phyloP scores from a whole-genome alignment of 2,329 filamentous ascomycete genomes.

The Pseudopithomyces maydicus region DNA sequence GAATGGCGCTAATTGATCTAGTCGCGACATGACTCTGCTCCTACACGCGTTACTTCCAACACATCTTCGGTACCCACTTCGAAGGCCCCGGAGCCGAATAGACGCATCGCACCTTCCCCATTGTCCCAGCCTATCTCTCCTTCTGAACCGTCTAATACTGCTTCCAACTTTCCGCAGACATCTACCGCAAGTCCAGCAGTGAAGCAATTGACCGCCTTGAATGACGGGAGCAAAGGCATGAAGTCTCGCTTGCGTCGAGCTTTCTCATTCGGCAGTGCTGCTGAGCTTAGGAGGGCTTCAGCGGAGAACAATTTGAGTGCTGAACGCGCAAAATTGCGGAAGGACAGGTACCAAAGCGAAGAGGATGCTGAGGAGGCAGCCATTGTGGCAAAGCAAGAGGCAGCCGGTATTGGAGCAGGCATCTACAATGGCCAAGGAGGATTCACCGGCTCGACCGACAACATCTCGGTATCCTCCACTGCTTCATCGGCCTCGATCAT shows the following conservation, averaged over 20 bases:
- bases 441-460: slow-evolving; percentile 91
- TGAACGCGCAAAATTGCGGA: slow-evolving; percentile 62
- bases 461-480: slow-evolving; percentile 87
- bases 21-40: slow-evolving; percentile 29
- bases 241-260: slow-evolving; percentile 88
- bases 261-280: slow-evolving; percentile 95
- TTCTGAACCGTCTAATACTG: slow-evolving; percentile 32
- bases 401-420: slow-evolving; percentile 84
- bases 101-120: slow-evolving; percentile 53
- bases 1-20: slow-evolving; percentile 10
- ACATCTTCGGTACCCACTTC: slow-evolving; percentile 17
- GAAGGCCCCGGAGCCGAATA: slow-evolving; percentile 46
- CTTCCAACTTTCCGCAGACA: slow-evolving; percentile 17
- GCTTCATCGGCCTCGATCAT: slow-evolving; percentile 89
- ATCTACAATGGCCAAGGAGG: slow-evolving; percentile 89
- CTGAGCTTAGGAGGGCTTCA: slow-evolving; percentile 80
- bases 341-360: slow-evolving; percentile 58
- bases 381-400: slow-evolving; percentile 92
- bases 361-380: slow-evolving; percentile 87
- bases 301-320: slow-evolving; percentile 62
- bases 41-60: slow-evolving; percentile 21
- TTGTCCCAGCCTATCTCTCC: slow-evolving; percentile 52
- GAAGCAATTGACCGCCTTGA: slow-evolving; percentile 84
- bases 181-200: slow-evolving; percentile 69
- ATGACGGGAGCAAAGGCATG: slow-evolving; percentile 75